Percentiles rank a stretch among this genome's conserved stretches.
Conservation (phyloP, 2,329 filamentous ascomycete genomes). For the Fusarium graminum region DNA sequence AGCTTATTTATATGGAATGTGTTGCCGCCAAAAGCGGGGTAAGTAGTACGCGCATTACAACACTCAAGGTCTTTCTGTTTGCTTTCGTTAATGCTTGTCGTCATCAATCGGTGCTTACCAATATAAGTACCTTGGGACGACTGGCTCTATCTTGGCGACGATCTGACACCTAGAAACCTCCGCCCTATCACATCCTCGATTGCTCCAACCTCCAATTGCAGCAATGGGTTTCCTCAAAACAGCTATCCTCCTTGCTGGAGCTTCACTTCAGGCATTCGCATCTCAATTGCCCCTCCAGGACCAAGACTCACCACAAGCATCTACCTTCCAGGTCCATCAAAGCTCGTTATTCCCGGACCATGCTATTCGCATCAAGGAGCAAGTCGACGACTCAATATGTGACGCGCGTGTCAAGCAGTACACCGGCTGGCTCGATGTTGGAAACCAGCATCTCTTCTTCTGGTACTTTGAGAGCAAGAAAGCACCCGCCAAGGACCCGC, state of each 20-base stretch:
- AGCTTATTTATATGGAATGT: neutral
- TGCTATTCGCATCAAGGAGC: slow-evolving; percentile 39
- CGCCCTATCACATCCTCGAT: neutral
- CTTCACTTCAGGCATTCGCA: neutral
- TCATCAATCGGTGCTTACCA: slow-evolving; percentile 15
- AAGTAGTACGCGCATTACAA: neutral
- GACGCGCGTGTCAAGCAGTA: slow-evolving; percentile 42
- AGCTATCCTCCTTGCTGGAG: slow-evolving; percentile 4
- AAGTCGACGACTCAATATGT: slow-evolving; percentile 29
- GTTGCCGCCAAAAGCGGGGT: slow-evolving; percentile 15
- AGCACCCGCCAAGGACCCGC: slow-evolving; percentile 28
- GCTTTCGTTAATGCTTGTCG: neutral
- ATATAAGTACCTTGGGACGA: slow-evolving; percentile 4
- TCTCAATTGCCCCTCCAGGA: slow-evolving; percentile 8
- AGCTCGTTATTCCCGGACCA: slow-evolving; percentile 26
- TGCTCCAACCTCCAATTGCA: neutral
- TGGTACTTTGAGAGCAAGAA: slow-evolving; percentile 44
- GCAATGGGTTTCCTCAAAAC: slow-evolving; percentile 19
- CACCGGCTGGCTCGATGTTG: slow-evolving; percentile 37
- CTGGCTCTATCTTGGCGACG: neutral
- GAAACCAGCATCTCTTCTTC: slow-evolving; percentile 41
- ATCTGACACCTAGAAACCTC: neutral
- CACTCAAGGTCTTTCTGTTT: slow-evolving; percentile 4
- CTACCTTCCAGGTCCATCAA: slow-evolving; percentile 19
- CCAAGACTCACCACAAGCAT: slow-evolving; percentile 1